Conservation (phyloP, 2,329 filamentous ascomycete species). For the Colletotrichum magnum region DNA sequence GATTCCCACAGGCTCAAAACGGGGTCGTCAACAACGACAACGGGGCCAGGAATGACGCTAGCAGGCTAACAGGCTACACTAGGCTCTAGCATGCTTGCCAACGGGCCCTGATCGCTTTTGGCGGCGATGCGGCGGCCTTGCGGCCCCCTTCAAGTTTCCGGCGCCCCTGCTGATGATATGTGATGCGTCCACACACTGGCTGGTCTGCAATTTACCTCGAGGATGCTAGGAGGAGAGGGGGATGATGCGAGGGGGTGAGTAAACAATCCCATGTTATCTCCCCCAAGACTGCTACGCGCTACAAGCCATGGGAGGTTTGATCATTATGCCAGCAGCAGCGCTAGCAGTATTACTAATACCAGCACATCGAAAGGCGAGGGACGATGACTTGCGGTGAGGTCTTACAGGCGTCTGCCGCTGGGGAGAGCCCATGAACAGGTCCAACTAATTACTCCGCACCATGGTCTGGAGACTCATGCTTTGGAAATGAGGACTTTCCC, state of each 20-base stretch:
- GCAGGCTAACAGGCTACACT: conserved; percentile 6
- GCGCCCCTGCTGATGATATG: conserved; percentile 33
- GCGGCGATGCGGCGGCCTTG: conserved; percentile 30
- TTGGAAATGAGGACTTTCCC: conserved; percentile 35
- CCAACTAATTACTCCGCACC: conserved; percentile 26
- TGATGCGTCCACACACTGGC: conserved; percentile 25
- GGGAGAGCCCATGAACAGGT: conserved; percentile 5
- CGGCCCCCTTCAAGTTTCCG: conserved; percentile 37
- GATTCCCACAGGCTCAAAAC: conserved; percentile 37
- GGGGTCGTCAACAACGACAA: conserved; percentile 27
- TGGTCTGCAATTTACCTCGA: conserved; percentile 21
- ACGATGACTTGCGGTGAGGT: not conserved
- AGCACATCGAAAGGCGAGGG: not conserved
- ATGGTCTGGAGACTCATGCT: conserved; percentile 27
- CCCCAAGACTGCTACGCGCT: not conserved
- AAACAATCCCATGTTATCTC: conserved; percentile 30
- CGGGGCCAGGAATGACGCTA: conserved; percentile 36
- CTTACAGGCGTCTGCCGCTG: conserved; percentile 8
- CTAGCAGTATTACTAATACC: not conserved
- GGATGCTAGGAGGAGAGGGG: conserved; percentile 5
- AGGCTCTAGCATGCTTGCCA: conserved; percentile 19
- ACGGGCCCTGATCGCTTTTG: conserved; percentile 35
- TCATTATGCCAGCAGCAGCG: conserved; percentile 6
- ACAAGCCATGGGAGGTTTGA: conserved; percentile 7
- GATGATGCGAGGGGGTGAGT: conserved; percentile 11